Evolutionary conservation across 257 asterid genomes (phyloP).

Genomic region (Galeopsis tetrahit): DNA sequence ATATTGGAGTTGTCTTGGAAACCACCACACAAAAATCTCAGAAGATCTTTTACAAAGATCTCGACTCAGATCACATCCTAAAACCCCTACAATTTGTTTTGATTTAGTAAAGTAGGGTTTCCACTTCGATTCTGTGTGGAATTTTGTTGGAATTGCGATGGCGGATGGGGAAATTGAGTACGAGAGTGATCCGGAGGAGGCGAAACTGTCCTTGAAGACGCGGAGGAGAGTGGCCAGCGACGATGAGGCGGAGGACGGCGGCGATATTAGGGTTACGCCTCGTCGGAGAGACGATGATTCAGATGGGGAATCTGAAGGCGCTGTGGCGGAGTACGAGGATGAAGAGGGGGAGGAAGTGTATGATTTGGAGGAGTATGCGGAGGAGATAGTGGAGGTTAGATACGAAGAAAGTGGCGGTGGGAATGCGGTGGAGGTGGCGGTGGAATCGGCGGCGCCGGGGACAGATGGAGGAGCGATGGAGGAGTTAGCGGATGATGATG

Average conservation of each 20-base stretch:
- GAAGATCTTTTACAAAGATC: background rate
- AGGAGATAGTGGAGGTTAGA: slow-evolving; percentile 43
- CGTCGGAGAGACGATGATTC: slow-evolving; percentile 53
- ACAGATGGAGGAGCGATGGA: slow-evolving; percentile 29
- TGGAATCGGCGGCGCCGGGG: slow-evolving; percentile 36
- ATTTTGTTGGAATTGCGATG: slow-evolving; percentile 39
- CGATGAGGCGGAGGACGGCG: slow-evolving; percentile 72
- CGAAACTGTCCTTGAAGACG: slow-evolving; percentile 73
- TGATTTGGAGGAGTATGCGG: slow-evolving; percentile 51
- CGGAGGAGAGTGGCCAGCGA: slow-evolving; percentile 88
- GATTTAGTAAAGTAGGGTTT: background rate
- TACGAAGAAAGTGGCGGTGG: slow-evolving; percentile 37
- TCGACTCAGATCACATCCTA: slow-evolving; percentile 1
- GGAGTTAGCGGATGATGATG: slow-evolving; percentile 39
- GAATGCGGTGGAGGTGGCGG: slow-evolving; percentile 40
- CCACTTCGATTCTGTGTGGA: background rate
- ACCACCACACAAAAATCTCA: slow-evolving; percentile 22
- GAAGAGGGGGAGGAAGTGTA: slow-evolving; percentile 50
- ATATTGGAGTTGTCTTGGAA: background rate
- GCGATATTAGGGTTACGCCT: slow-evolving; percentile 36
- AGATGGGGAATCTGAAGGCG: slow-evolving; percentile 80
- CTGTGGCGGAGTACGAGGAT: slow-evolving; percentile 49
- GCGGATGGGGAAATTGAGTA: slow-evolving; percentile 65
- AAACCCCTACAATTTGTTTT: background rate
- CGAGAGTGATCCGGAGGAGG: slow-evolving; percentile 94